phyloP scores from a whole-genome alignment of 306 rosid species.

The Begonia peltatifolia region DNA sequence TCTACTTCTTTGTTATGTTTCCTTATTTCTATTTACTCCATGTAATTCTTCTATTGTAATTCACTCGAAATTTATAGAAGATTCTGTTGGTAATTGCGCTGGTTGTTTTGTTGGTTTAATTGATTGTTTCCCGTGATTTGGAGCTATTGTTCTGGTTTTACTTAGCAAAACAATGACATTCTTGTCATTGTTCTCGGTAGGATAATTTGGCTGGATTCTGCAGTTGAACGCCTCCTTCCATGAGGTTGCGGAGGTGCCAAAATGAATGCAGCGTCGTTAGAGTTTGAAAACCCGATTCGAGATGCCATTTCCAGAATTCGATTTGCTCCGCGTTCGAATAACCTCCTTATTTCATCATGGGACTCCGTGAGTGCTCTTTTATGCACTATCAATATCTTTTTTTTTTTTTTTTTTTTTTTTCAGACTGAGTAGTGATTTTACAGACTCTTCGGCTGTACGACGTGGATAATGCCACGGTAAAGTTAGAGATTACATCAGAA shows the following conservation, averaged over 20 bases:
- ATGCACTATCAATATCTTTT: not conserved
- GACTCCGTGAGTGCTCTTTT: constrained; percentile 37
- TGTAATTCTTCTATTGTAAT: too few relatives aligned
- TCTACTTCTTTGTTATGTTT: too few relatives aligned
- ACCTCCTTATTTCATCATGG: constrained; percentile 75
- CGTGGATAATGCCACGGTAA: constrained; percentile 28
- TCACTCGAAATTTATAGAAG: too few relatives aligned
- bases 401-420: not conserved
- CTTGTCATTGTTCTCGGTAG: not conserved
- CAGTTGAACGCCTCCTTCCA: not conserved
- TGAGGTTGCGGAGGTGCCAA: not conserved
- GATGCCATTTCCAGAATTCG: constrained; percentile 47
- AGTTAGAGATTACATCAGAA: constrained; percentile 38
- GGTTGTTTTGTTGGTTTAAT: too few relatives aligned
- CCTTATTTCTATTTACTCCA: too few relatives aligned
- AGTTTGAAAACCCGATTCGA: constrained; percentile 22
- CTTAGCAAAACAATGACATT: too few relatives aligned
- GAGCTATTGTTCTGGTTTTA: too few relatives aligned
- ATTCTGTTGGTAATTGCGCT: too few relatives aligned
- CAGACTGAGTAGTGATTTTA: constrained; percentile 1
- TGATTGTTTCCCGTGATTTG: too few relatives aligned
- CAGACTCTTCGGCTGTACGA: constrained; percentile 68
- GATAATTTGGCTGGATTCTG: not conserved
- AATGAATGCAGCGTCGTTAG: constrained; percentile 18
- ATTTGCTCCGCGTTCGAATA: constrained; percentile 51